Percentiles rank a stretch among this genome's conserved stretches.
These are phyloP conservation scores for Hippophae tibetana DNA, from an alignment of 306 rosid genomes.

Conservation along the genomic window DNA sequence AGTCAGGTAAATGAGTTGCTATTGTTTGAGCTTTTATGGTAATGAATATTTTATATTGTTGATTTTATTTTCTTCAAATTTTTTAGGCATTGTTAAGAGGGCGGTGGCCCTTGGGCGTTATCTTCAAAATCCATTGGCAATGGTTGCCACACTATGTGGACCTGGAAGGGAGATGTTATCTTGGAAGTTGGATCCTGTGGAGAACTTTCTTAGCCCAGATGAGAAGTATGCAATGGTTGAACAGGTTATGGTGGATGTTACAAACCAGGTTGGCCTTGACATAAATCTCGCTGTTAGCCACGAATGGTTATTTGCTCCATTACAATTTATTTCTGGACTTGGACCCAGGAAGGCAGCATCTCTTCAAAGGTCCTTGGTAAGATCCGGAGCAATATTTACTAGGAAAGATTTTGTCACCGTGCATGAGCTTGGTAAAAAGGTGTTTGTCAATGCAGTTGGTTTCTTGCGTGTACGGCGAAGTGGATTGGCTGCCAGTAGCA, in stretches of 20 bases:
- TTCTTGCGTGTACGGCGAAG: slow-evolving; percentile 89
- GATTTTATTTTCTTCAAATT: slow-evolving; percentile 17
- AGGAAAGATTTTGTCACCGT: slow-evolving; percentile 77
- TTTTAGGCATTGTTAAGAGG: slow-evolving; percentile 83
- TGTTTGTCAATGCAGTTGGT: slow-evolving; percentile 89
- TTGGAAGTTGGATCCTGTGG: slow-evolving; percentile 74
- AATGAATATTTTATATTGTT: slow-evolving; percentile 2
- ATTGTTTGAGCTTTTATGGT: background rate
- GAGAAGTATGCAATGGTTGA: slow-evolving; percentile 82
- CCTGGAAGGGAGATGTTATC: slow-evolving; percentile 84
- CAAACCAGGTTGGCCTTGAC: slow-evolving; percentile 92
- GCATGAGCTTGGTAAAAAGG: slow-evolving; percentile 83
- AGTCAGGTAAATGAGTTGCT: slow-evolving; percentile 41
- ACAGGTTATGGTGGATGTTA: slow-evolving; percentile 90
- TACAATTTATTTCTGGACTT: slow-evolving; percentile 91
- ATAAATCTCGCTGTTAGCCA: slow-evolving; percentile 79
- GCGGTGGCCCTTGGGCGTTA: slow-evolving; percentile 94
- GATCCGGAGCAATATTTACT: slow-evolving; percentile 79
- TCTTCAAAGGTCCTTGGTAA: slow-evolving; percentile 78
- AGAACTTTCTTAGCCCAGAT: slow-evolving; percentile 77
- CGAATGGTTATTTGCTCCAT: slow-evolving; percentile 88
- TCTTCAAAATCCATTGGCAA: slow-evolving; percentile 96
- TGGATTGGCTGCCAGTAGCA: slow-evolving; percentile 87
- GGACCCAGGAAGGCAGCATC: slow-evolving; percentile 98
- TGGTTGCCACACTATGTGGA: slow-evolving; percentile 91